phyloP scores from a whole-genome alignment of 192 early-diverging fungal genomes.

The Umbelopsis sp. region DNA sequence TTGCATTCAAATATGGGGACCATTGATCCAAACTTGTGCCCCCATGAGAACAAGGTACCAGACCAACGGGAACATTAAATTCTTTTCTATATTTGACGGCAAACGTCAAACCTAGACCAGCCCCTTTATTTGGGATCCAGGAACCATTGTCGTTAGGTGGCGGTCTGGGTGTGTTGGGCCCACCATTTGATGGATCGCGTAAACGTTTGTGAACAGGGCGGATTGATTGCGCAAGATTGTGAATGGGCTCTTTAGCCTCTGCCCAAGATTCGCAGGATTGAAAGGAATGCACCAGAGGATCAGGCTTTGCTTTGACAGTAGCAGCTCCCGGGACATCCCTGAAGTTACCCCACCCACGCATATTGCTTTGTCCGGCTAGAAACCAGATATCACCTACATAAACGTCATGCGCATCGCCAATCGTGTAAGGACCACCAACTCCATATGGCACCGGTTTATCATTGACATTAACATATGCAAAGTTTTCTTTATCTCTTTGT shows the following conservation, averaged over 20 bases:
- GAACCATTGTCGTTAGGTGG: background rate
- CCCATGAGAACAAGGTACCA: slow-evolving; percentile 40
- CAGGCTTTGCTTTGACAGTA: background rate
- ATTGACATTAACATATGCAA: slow-evolving; percentile 1
- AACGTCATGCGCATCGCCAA: slow-evolving; percentile 24
- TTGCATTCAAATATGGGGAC: background rate
- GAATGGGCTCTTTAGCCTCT: slow-evolving; percentile 26
- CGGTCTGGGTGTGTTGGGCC: slow-evolving; percentile 15
- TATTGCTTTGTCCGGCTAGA: slow-evolving; percentile 41
- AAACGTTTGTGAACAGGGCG: slow-evolving; percentile 27
- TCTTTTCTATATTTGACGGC: background rate
- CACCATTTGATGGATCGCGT: slow-evolving; percentile 33
- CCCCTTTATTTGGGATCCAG: slow-evolving; percentile 16
- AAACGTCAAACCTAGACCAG: slow-evolving; percentile 27
- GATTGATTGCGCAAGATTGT: slow-evolving; percentile 15
- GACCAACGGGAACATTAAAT: slow-evolving; percentile 29
- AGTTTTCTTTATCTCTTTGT: slow-evolving; percentile 20
- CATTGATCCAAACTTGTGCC: slow-evolving; percentile 27
- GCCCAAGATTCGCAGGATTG: slow-evolving; percentile 31
- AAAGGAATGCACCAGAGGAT: slow-evolving; percentile 23
- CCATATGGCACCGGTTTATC: background rate
- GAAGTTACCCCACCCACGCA: slow-evolving; percentile 32
- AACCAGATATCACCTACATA: slow-evolving; percentile 42
- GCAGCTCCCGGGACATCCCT: background rate
- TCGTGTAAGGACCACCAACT: slow-evolving; percentile 28